Conservation (phyloP, 306 rosid species). For the Psophocarpus tetragonolobus region DNA sequence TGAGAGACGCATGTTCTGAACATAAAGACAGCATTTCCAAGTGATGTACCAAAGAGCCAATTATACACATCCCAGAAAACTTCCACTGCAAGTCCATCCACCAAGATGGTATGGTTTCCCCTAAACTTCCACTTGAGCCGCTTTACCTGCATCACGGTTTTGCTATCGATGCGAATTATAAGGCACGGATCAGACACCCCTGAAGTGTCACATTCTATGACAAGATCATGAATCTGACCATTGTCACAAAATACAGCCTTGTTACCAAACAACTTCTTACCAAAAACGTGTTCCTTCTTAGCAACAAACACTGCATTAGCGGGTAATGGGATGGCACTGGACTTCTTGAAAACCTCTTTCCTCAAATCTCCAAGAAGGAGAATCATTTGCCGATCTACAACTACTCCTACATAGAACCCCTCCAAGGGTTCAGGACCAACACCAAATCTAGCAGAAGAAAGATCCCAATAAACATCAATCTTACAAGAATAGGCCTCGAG, state of each 20-base stretch:
- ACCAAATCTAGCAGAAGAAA: constrained; percentile 89
- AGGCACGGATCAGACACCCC: constrained; percentile 66
- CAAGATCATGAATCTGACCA: constrained; percentile 86
- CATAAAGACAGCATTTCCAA: constrained; percentile 91
- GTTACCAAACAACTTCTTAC: constrained; percentile 71
- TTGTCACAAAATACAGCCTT: constrained; percentile 77
- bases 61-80: constrained; percentile 94
- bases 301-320: constrained; percentile 73
- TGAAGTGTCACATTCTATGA: constrained; percentile 82
- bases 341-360: constrained; percentile 92
- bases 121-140: constrained; percentile 90
- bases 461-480: constrained; percentile 90
- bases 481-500: constrained; percentile 77
- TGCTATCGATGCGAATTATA: constrained; percentile 75
- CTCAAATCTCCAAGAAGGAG: constrained; percentile 95
- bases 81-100: constrained; percentile 88
- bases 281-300: constrained; percentile 88
- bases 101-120: constrained; percentile 82
- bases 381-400: constrained; percentile 78
- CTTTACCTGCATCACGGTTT: constrained; percentile 89
- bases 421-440: constrained; percentile 86
- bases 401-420: constrained; percentile 73
- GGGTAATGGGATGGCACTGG: constrained; percentile 56
- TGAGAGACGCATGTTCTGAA: constrained; percentile 80
- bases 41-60: constrained; percentile 84